phyloP scores from a whole-genome alignment of 2,329 filamentous ascomycete species.

The Colletotrichum cereale region DNA sequence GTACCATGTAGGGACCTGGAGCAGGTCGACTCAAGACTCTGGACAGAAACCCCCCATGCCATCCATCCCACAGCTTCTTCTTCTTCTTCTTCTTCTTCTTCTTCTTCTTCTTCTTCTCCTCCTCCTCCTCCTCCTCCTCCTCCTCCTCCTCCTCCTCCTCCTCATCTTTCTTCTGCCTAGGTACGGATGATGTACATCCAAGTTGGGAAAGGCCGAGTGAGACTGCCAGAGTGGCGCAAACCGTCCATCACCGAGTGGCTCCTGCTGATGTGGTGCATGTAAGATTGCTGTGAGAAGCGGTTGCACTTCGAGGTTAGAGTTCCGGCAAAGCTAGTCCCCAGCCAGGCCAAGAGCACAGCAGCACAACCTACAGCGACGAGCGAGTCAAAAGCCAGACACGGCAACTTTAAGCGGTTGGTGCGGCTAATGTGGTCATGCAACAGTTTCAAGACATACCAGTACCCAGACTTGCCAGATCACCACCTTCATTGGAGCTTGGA shows the following conservation, averaged over 20 bases:
- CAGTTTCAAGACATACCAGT: constrained; percentile 25
- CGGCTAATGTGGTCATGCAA: constrained; percentile 41
- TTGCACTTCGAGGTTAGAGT: not conserved
- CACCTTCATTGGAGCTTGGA: constrained; percentile 33
- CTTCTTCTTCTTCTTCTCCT: too few species aligned
- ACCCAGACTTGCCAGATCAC: constrained; percentile 20
- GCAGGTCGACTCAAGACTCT: constrained; percentile 21
- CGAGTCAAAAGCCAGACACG: not conserved
- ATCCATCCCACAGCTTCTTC: constrained; percentile 10
- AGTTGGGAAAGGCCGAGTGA: constrained; percentile 6
- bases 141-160: too few species aligned
- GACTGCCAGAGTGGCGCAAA: constrained; percentile 17
- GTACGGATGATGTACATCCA: not conserved
- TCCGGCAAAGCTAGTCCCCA: not conserved
- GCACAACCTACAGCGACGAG: not conserved
- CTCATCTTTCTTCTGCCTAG: not conserved
- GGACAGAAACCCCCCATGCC: not conserved
- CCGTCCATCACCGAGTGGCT: not conserved
- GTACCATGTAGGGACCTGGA: not conserved
- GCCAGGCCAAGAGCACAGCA: not conserved
- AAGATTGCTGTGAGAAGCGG: not conserved
- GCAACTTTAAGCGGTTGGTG: constrained; percentile 40
- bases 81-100: too few species aligned
- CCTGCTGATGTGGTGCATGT: not conserved
- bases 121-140: too few species aligned